phyloP scores from a whole-genome alignment of 2,329 filamentous ascomycete species.

The Fusarium sp. region DNA sequence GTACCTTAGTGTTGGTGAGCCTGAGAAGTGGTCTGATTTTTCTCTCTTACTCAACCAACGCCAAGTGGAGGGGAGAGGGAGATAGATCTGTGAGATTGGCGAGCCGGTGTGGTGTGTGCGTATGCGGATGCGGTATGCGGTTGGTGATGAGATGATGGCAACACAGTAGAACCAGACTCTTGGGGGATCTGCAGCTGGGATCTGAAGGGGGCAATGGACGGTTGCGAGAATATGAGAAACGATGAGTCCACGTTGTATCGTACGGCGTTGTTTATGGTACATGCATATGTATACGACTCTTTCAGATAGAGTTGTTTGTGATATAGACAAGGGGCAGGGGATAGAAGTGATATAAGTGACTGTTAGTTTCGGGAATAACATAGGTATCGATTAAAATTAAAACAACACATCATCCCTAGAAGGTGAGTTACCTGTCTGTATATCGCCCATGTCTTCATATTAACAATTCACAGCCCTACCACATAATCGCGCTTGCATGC shows the following conservation, averaged over 20 bases:
- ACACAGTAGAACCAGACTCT: conserved; percentile 2
- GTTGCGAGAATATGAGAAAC: conserved; percentile 16
- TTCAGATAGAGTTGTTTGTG: conserved; percentile 11
- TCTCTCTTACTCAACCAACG: conserved; percentile 23
- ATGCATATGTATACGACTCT: conserved; percentile 33
- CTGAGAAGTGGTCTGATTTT: conserved; percentile 39
- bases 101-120: conserved; percentile 34
- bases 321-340: conserved; percentile 30
- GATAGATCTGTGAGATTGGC: conserved; percentile 37
- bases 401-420: no score
- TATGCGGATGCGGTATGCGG: conserved; percentile 9
- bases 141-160: conserved; percentile 19
- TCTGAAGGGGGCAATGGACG: conserved; percentile 2
- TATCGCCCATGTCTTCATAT: no score
- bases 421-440: no score
- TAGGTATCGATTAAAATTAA: no score
- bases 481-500: conserved; percentile 14
- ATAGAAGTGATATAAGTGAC: no score
- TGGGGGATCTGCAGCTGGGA: conserved; percentile 35
- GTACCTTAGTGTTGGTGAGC: conserved; percentile 17
- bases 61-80: conserved; percentile 30
- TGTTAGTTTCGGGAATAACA: no score
- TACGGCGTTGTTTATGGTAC: conserved; percentile 24
- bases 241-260: conserved; percentile 33
- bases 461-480: conserved; percentile 14